Conservation (phyloP, 345 rosid species). For the Lepidium aucheri region DNA sequence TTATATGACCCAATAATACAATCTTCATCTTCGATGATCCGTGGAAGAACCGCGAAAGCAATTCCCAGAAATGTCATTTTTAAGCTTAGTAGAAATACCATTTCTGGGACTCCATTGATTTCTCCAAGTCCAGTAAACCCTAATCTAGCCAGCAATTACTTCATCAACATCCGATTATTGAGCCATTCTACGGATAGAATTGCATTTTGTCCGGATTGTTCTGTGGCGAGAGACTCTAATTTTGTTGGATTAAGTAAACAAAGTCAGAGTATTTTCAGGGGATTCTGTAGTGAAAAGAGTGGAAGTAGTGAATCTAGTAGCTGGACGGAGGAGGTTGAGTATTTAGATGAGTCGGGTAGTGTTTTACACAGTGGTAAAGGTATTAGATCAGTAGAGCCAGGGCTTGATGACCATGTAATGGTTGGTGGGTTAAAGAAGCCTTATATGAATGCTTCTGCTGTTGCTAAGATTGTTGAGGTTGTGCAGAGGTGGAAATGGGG, state of each 20-base stretch:
- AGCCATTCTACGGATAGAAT: slow-evolving; percentile 14
- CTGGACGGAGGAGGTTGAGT: slow-evolving; percentile 88
- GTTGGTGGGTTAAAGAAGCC: slow-evolving; percentile 84
- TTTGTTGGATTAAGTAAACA: background rate
- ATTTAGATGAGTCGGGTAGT: slow-evolving; percentile 86
- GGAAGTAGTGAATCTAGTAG: slow-evolving; percentile 30
- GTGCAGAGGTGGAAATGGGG: slow-evolving; percentile 99
- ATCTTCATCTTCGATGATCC: slow-evolving; percentile 23
- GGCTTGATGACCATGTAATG: slow-evolving; percentile 78
- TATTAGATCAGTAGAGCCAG: slow-evolving; percentile 81
- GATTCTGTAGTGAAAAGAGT: slow-evolving; percentile 38
- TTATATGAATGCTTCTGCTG: slow-evolving; percentile 62
- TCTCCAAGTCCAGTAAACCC: slow-evolving; percentile 12
- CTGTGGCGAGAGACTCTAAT: slow-evolving; percentile 15
- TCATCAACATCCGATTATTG: slow-evolving; percentile 6
- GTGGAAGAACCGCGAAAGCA: slow-evolving; percentile 23
- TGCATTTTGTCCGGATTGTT: slow-evolving; percentile 9
- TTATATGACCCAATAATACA: slow-evolving; percentile 6
- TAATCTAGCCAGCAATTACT: slow-evolving; percentile 3
- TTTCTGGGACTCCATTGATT: slow-evolving; percentile 16
- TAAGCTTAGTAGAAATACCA: slow-evolving; percentile 27
- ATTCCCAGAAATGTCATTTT: slow-evolving; percentile 32
- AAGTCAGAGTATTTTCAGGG: slow-evolving; percentile 27
- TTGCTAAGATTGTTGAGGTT: slow-evolving; percentile 82
- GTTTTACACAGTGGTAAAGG: slow-evolving; percentile 77